A percentile compares a stretch with the other conserved stretches of the same genome.
Evolutionary conservation across 768 basidiomycete genomes (phyloP).

Genomic region (Porpolomopsis calyptriformis): DNA sequence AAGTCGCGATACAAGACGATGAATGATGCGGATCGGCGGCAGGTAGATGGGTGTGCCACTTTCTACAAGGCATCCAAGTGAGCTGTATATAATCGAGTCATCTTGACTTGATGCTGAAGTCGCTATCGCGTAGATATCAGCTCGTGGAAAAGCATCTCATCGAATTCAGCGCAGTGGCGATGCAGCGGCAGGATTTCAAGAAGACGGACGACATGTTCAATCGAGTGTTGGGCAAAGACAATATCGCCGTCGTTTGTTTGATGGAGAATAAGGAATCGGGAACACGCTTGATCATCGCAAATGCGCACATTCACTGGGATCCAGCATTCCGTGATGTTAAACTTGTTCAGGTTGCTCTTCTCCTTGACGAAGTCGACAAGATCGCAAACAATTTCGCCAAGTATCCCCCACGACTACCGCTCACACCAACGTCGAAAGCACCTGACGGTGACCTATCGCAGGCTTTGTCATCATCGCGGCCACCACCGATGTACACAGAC

Average conservation of each 20-base stretch:
- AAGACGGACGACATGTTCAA: slow-evolving; percentile 99
- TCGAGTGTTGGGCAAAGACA: slow-evolving; percentile 88
- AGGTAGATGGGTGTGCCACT: slow-evolving; percentile 93
- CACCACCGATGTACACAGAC: slow-evolving; percentile 66
- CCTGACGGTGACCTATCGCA: slow-evolving; percentile 6
- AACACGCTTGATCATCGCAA: slow-evolving; percentile 79
- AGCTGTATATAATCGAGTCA: slow-evolving; percentile 22
- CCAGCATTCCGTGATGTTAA: slow-evolving; percentile 91
- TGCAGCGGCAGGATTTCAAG: slow-evolving; percentile 89
- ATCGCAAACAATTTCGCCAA: slow-evolving; percentile 74
- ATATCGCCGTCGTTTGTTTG: slow-evolving; percentile 79
- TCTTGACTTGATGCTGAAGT: slow-evolving; percentile 5
- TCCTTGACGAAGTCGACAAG: slow-evolving; percentile 90
- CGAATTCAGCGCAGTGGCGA: slow-evolving; percentile 87
- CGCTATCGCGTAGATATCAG: slow-evolving; percentile 51
- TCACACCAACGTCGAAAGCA: slow-evolving; percentile 21
- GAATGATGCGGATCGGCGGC: slow-evolving; percentile 72
- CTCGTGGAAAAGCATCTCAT: slow-evolving; percentile 89
- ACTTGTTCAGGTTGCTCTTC: slow-evolving; percentile 86
- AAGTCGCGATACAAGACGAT: slow-evolving; percentile 92
- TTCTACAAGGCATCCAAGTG: slow-evolving; percentile 89
- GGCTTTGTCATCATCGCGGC: slow-evolving; percentile 25
- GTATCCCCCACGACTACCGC: slow-evolving; percentile 54
- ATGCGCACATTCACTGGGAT: slow-evolving; percentile 91
- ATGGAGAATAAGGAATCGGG: slow-evolving; percentile 84